Base-by-base conservation (phyloP, 2,329 filamentous ascomycete genomes). In the Zarea fungicola region DNA sequence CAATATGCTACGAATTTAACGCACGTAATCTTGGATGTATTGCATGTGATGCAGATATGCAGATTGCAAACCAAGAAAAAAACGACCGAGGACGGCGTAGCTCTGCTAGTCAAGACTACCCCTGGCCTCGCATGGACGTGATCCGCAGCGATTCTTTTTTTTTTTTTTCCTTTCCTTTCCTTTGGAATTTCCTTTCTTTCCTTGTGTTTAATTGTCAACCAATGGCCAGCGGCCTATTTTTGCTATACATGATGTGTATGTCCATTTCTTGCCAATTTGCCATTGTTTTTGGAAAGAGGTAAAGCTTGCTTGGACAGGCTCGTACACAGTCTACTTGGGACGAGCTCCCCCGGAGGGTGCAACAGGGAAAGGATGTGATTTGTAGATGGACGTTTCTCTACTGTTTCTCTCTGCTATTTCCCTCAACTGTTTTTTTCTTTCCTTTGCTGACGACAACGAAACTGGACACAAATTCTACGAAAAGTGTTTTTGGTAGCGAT, bases 1-100 rank as follows among this genome's bases (percentile, higher is more conserved):
- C 45, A 72, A 74, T 54, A 59, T 69, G 40, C 63, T 78, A 54
- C 68, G 63, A 42, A 65, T 77, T 51, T 77, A 62, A 69, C 53
- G 49, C 53, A 43, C 48, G 39, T 35, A 31, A 35, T 16, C 18
- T 11, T n/a, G 13, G 6, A 18, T 42, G 26, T 34, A 11, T 11
- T 42, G 39, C 40, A 36, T 46, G 35, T 42, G 13, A 49, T 29
- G 32, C 41, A 43, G 28, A 35, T 43, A 44, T 42, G 49, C 47
- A 52, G 49, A 49, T 47, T 32, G 31, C 48, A 52, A 39, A 28
- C 48, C 22, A 29, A 14, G 53, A 59, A 44, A 54, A 69, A 62
- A 59, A 74, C 71, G 71, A 64, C 62, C 61, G 68, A 69, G 70
- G 71, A 74, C 69, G 71, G 71, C 66, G 65, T 72, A 65, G 62